A percentile compares a stretch with the other conserved stretches of the same genome.
phyloP scores from a whole-genome alignment of 2,329 filamentous ascomycete species.

The Lecanosticta acicola region DNA sequence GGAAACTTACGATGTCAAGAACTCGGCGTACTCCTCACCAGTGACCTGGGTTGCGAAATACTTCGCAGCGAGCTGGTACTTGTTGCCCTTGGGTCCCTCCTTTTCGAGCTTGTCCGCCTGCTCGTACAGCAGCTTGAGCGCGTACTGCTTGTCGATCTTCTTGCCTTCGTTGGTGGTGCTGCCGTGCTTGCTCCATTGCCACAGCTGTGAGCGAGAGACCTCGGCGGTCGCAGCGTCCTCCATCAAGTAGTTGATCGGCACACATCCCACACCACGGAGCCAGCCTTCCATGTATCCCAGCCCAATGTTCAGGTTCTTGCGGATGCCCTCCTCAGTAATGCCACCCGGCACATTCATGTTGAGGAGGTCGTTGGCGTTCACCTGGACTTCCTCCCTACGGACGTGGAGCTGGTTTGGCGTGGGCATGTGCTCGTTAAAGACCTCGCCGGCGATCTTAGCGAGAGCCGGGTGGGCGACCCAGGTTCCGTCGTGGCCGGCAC shows the following conservation, averaged over 20 bases:
- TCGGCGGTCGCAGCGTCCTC: conserved; percentile 97
- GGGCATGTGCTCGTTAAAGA: conserved; percentile 98
- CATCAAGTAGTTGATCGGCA: conserved; percentile 97
- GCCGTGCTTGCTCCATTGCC: conserved; percentile 83
- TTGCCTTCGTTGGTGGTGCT: conserved; percentile 80
- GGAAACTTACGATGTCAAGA: conserved; percentile 69
- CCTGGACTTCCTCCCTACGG: conserved; percentile 80
- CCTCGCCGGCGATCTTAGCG: conserved; percentile 76
- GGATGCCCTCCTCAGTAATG: conserved; percentile 89
- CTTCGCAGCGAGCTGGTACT: conserved; percentile 81
- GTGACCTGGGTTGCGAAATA: conserved; percentile 93
- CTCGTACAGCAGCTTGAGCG: conserved; percentile 79
- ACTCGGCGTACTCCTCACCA: conserved; percentile 95
- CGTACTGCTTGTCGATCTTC: conserved; percentile 87
- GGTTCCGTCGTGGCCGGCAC: conserved; percentile 90
- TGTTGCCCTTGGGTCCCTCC: conserved; percentile 80
- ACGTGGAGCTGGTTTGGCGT: conserved; percentile 94
- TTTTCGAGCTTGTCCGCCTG: conserved; percentile 68
- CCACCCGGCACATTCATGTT: conserved; percentile 97
- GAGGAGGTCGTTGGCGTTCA: conserved; percentile 82
- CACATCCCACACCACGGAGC: conserved; percentile 89
- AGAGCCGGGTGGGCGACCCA: conserved; percentile 97
- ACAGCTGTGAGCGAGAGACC: conserved; percentile 87
- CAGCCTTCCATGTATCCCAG: conserved; percentile 98
- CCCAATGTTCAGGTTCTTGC: conserved; percentile 96